These are phyloP conservation scores for Monosporozyma siamensis DNA, from an alignment of 805 yeast genomes.

Conservation along the genomic window DNA sequence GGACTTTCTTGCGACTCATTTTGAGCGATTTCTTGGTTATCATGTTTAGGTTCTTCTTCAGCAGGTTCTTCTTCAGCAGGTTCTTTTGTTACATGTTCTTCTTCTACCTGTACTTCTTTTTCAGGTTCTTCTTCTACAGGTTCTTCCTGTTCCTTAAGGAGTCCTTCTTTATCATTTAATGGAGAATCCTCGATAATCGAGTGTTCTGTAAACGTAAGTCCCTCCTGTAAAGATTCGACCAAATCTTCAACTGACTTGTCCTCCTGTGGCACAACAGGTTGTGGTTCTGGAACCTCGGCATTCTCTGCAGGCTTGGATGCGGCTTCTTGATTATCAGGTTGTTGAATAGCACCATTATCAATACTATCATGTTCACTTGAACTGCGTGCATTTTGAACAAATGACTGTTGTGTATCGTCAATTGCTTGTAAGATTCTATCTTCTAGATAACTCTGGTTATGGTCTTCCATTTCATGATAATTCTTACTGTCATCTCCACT, in stretches of 20 bases:
- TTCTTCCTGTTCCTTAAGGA: not conserved
- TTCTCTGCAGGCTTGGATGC: not conserved
- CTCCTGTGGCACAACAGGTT: no score
- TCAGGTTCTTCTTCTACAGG: not conserved
- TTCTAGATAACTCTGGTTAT: not conserved
- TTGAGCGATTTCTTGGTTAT: no score
- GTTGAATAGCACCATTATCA: not conserved
- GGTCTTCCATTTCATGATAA: not conserved
- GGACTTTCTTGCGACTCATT: no score
- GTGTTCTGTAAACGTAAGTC: no score
- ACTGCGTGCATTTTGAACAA: not conserved
- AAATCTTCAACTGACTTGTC: no score
- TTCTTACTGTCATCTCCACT: not conserved
- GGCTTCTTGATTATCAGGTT: no score
- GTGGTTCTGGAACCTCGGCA: no score
- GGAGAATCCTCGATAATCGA: no score
- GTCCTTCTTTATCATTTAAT: no score
- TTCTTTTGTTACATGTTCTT: not conserved
- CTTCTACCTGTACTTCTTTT: not conserved
- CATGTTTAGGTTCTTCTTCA: no score
- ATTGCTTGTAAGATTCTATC: slow-evolving; percentile 1
- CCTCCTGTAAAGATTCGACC: no score
- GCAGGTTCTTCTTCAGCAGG: not conserved
- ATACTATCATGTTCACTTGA: not conserved
- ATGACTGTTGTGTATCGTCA: not conserved